Conservation (phyloP, 2,329 filamentous ascomycete genomes). For the Pseudogymnoascus sp. region DNA sequence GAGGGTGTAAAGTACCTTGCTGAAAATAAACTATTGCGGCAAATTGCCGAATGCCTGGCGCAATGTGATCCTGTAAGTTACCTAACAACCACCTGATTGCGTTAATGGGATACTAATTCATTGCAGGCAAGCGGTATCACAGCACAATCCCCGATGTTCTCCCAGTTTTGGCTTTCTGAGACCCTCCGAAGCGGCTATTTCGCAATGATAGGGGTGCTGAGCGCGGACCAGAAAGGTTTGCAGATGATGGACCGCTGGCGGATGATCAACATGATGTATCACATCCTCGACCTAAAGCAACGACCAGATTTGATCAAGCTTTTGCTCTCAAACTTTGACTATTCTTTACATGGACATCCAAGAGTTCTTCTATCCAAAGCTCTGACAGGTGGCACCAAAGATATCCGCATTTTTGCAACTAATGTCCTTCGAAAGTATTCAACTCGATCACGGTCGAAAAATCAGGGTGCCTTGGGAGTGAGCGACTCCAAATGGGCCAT, state of each 20-base stretch:
- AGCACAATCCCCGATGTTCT: conserved; percentile 82
- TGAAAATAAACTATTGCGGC: conserved; percentile 86
- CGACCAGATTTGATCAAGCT: conserved; percentile 86
- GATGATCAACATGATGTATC: conserved; percentile 99
- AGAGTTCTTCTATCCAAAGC: conserved; percentile 89
- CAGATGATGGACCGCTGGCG: conserved; percentile 91
- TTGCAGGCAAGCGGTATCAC: conserved; percentile 59
- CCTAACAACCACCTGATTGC: background rate
- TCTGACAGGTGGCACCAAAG: conserved; percentile 81
- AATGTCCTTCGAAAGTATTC: conserved; percentile 82
- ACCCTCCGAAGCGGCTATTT: conserved; percentile 92
- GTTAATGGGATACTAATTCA: conserved; percentile 17
- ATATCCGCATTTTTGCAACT: conserved; percentile 84
- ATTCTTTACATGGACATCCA: conserved; percentile 77
- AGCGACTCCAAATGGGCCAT: conserved; percentile 91
- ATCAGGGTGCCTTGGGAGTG: conserved; percentile 34
- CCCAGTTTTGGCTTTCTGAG: conserved; percentile 70
- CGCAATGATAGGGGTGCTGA: conserved; percentile 80
- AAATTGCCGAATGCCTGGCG: conserved; percentile 90
- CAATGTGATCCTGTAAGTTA: conserved; percentile 75
- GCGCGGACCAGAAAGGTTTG: conserved; percentile 70
- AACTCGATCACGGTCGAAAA: conserved; percentile 40
- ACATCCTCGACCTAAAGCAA: conserved; percentile 85
- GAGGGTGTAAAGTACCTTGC: conserved; percentile 79
- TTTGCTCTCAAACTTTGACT: conserved; percentile 85